Evolutionary conservation across 306 rosid genomes (phyloP), one percentile per base, ranked within the genome.

Genomic region (Sesbania bispinosa): DNA sequence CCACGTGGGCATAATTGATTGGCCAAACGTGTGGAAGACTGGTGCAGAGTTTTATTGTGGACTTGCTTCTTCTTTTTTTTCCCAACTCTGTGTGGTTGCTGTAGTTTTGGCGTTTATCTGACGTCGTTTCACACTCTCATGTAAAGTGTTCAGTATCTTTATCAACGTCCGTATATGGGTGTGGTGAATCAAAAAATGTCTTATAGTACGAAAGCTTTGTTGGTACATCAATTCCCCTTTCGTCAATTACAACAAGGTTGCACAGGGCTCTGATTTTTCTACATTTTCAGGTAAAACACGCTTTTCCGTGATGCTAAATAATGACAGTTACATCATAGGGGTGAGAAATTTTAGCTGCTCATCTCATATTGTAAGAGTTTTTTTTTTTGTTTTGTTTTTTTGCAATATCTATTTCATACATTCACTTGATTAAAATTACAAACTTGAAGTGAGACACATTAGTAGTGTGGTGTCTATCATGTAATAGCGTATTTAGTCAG

Each of bases 1-100:
- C 39, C 93, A 88, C 84, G 91, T 86, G 88, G 75, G 57, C 0
- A 0, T 2, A 32, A 0, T 0, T 30, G 38, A 52, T 81, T 77
- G 4, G 54, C 62, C 35, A 26, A 71, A 54, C 96, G 89, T 81
- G 83, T 87, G 92, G 86, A 76, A 53, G 42, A 54, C 1, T n/a
- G n/a, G n/a, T 43, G 20, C 71, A 23, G 82, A 35, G 55, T n/a
- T n/a, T n/a, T n/a, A 76, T 71, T 52, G 69, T 75, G 84, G 81
- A 47, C n/a, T n/a, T n/a, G n/a, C n/a, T n/a, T n/a, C n/a, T n/a
- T n/a, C n/a, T n/a, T n/a, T n/a, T n/a, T n/a, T n/a, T n/a, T n/a
- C 66, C 60, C 24, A 73, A 20, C 41, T 54, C 57, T 63, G 20
- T 43, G 33, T 30, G 35, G 48, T 41, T 21, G 65, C 18, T 50